phyloP scores from a whole-genome alignment of 768 basidiomycete species.

The Panus rudis region DNA sequence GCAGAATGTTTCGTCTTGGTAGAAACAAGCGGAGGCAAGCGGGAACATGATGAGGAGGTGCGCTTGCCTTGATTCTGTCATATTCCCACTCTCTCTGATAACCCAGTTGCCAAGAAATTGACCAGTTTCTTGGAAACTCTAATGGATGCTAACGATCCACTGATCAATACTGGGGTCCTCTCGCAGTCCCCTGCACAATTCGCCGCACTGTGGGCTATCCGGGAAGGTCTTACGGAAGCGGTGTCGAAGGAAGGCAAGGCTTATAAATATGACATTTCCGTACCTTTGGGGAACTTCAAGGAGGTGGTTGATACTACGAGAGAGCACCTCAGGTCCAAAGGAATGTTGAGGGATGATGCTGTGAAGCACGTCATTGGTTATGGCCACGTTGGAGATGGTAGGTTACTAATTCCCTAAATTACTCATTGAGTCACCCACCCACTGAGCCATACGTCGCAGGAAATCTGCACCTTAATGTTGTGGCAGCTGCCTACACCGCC shows the following conservation, averaged over 20 bases:
- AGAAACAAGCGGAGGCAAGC: slow-evolving; percentile 89
- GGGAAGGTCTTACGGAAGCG: slow-evolving; percentile 90
- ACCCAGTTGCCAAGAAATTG: slow-evolving; percentile 63
- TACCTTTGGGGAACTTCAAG: slow-evolving; percentile 84
- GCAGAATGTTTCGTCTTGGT: slow-evolving; percentile 87
- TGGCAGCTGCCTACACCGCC: slow-evolving; percentile 73
- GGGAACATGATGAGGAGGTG: slow-evolving; percentile 92
- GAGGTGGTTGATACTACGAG: slow-evolving; percentile 76
- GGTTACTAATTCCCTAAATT: slow-evolving; percentile 20
- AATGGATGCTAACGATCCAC: slow-evolving; percentile 60
- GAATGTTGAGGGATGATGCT: slow-evolving; percentile 60
- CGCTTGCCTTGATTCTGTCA: slow-evolving; percentile 3
- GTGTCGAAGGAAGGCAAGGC: slow-evolving; percentile 89
- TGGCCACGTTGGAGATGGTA: slow-evolving; percentile 95
- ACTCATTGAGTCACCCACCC: slow-evolving; percentile 4
- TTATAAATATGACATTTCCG: slow-evolving; percentile 95
- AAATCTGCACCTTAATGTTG: slow-evolving; percentile 89
- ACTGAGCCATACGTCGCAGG: too few species aligned
- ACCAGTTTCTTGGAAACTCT: slow-evolving; percentile 69
- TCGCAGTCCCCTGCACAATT: slow-evolving; percentile 90
- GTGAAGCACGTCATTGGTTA: slow-evolving; percentile 88
- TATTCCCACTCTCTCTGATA: not conserved
- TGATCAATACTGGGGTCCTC: slow-evolving; percentile 86
- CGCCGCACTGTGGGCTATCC: slow-evolving; percentile 81
- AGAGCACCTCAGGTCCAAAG: slow-evolving; percentile 61